These are phyloP conservation scores for Hypoxylon sp. DNA, from an alignment of 2,329 filamentous ascomycete genomes.

Conservation along the genomic window DNA sequence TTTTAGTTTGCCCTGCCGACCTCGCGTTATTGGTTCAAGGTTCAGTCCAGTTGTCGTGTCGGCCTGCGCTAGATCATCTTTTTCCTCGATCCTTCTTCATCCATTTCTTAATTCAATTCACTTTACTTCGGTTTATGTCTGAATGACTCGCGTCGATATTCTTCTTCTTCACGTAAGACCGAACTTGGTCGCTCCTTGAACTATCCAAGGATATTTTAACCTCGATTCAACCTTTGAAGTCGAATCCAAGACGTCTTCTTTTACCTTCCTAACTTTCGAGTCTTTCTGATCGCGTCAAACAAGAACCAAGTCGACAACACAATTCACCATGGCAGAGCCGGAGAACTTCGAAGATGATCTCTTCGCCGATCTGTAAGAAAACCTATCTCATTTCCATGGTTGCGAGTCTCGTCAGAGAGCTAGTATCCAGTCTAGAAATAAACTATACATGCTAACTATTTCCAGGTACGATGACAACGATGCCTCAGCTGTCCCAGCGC, in stretches of 20 bases:
- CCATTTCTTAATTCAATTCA: too few relatives aligned
- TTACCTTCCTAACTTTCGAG: constrained; percentile 17
- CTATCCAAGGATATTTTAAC: too few relatives aligned
- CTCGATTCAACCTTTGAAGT: constrained; percentile 5
- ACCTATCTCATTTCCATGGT: not conserved
- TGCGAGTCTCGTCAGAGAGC: too few relatives aligned
- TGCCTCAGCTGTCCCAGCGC: constrained; percentile 51
- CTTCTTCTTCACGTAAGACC: too few relatives aligned
- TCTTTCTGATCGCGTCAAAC: constrained; percentile 15
- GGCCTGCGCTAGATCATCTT: too few relatives aligned
- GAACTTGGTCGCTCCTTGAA: too few relatives aligned
- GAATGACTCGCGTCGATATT: too few relatives aligned
- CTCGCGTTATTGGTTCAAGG: constrained; percentile 38
- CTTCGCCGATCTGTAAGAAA: constrained; percentile 89
- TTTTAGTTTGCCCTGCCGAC: constrained; percentile 24
- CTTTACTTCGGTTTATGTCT: too few relatives aligned
- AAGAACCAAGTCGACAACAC: not conserved
- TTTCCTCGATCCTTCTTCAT: too few relatives aligned
- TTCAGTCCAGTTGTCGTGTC: constrained; percentile 22
- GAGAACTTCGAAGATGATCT: constrained; percentile 92
- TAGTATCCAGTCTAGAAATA: not conserved
- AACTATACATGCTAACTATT: constrained; percentile 7
- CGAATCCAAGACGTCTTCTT: constrained; percentile 26
- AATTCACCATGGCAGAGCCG: constrained; percentile 73
- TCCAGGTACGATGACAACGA: constrained; percentile 74